These are phyloP conservation scores for Penicillium waksmanii DNA, from an alignment of 495 filamentous ascomycete species.

Conservation along the genomic window DNA sequence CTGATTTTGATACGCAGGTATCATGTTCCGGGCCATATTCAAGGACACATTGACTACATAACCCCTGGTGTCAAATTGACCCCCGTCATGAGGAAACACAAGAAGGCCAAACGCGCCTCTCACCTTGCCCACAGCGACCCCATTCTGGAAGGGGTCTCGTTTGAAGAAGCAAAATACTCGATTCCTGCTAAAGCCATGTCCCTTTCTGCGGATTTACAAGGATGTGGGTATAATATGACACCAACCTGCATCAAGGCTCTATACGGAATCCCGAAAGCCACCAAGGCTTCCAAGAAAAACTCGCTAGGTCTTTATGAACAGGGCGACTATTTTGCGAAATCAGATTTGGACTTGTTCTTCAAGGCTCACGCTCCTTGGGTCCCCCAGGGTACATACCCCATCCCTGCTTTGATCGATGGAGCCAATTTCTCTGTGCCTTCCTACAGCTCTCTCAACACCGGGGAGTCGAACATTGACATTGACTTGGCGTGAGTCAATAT, in stretches of 20 bases:
- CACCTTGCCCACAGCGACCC: slow-evolving; percentile 23
- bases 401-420: slow-evolving; percentile 47
- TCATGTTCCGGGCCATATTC: slow-evolving; percentile 54
- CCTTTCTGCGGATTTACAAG: slow-evolving; percentile 25
- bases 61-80: slow-evolving; percentile 57
- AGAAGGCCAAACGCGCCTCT: slow-evolving; percentile 25
- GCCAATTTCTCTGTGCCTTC: slow-evolving; percentile 37
- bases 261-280: slow-evolving; percentile 52
- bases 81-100: slow-evolving; percentile 29
- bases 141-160: slow-evolving; percentile 5
- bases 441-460: slow-evolving; percentile 31
- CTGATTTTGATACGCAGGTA: slow-evolving; percentile 40
- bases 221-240: slow-evolving; percentile 52
- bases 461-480: slow-evolving; percentile 54
- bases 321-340: slow-evolving; percentile 52
- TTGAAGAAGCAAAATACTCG: neutral
- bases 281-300: slow-evolving; percentile 44
- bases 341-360: slow-evolving; percentile 62
- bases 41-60: slow-evolving; percentile 60
- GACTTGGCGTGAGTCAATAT: slow-evolving; percentile 39
- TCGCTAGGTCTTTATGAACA: slow-evolving; percentile 58
- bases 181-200: slow-evolving; percentile 24
- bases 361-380: slow-evolving; percentile 46
- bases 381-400: slow-evolving; percentile 48
- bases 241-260: slow-evolving; percentile 57